Evolutionary conservation across 139 green algal genomes (phyloP), one percentile per base, ranked within the genome.

Genomic region (Chlamydomonas applanata): DNA sequence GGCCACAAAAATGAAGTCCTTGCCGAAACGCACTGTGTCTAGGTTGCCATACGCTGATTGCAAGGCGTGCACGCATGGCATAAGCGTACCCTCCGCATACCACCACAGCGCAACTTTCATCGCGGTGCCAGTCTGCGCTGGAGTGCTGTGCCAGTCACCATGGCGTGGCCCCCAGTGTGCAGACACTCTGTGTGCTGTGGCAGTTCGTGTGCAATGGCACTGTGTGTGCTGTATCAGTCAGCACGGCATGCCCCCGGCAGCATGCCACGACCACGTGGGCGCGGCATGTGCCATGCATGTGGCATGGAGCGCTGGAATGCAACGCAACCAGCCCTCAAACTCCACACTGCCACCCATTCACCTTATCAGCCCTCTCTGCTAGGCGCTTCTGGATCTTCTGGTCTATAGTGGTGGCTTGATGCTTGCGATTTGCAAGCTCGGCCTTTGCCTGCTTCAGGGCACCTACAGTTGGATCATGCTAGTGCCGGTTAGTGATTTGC

Each of bases 351-450:
- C 33, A 24, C 7, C 4, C 3, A 27, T 1, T 27, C 34, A 44
- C 36, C 35, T 30, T 32, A 34, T 53, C 53, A 1, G 1, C 34
- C 36, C 62, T 69, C 24, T 57, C 53, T 30, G 80, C 40, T 59
- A 89, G 53, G 0, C 81, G 72, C n/a, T 66, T 49, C 32, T 81
- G 68, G 65, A 92, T 89, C 52, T 90, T 91, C 3, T 87, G 75
- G 75, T 93, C 89, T 3, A 94, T 89, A 56, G 61, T 88, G n/a
- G 85, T 92, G 59, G 64, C 75, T 22, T 76, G 71, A 4, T 72
- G 53, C 33, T 60, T 53, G 46, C 17, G 29, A 1, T 69, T 46
- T 14, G 81, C 77, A 53, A 80, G 62, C 35, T 80, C 62, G 0
- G 86, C 83, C 45, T 80, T 71, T 0, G 88, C 85, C 46, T 91